Evolutionary conservation across 2,329 filamentous ascomycete species (phyloP), one percentile per base, ranked within the genome.

Genomic region (Malbranchea cinnamomea): DNA sequence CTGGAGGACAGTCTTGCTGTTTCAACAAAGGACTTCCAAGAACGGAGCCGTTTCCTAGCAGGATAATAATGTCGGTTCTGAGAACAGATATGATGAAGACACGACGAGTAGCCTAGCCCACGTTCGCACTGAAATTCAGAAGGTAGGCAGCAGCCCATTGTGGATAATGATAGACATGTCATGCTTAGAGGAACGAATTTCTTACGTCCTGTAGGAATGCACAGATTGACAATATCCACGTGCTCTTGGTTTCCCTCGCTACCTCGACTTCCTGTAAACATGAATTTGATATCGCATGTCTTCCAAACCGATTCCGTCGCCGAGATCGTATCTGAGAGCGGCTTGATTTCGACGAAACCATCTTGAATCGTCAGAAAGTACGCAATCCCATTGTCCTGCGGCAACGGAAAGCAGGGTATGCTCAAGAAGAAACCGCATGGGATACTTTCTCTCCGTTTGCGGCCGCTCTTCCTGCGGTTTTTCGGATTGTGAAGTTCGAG

Each of bases 251-350:
- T 26, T 14, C n/a, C 10, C n/a, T 31, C 28, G 22, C 13, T 13
- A 2, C 14, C 15, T 21, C 24, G 59, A 28, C 37, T 59, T 55
- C 32, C 57, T 54, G 47, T 93, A 95, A 10, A 94, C 49, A 59
- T 94, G 84, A 43, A 93, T 64, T 54, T 95, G 87, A 54, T 87
- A 93, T 26, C 85, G 73, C 85, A 94, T 93, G 49, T 94, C 82
- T 59, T 95, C 87, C 48, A 95, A 57, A 30, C 74, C 68, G 37
- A 93, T 83, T 3, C 83, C 81, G 53, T 94, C 94, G 16, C 74
- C 68, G 44, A 94, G 83, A 5, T 84, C 78, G 56, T 94, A 95
- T 23, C 65, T 62, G 40, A 94, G 54, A 10, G 53, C 59, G 1
- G 45, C 39, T 25, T 70, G 65, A 8, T 68, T 62, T 20, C 93